Percentiles rank a stretch among this genome's conserved stretches.
These are phyloP conservation scores for Isabelozyma pseudorhagii DNA, from an alignment of 805 yeast species.

Conservation along the genomic window DNA sequence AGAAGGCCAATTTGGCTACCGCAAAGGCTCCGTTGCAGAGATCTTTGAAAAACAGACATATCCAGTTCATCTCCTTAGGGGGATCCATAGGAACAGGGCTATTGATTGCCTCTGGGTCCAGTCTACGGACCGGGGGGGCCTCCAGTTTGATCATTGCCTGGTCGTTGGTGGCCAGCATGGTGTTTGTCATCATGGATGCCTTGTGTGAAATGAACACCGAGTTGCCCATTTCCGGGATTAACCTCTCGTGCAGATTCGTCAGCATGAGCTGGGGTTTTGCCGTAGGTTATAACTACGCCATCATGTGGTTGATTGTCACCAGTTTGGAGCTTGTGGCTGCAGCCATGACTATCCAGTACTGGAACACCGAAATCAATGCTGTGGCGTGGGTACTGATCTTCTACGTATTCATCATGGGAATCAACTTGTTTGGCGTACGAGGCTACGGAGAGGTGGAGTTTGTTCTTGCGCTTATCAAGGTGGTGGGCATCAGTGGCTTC, in stretches of 20 bases:
- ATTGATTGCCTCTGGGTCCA: conserved; percentile 62
- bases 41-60: conserved; percentile 45
- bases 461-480: conserved; percentile 26
- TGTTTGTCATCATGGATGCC: conserved; percentile 57
- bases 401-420: conserved; percentile 23
- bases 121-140: conserved; percentile 59
- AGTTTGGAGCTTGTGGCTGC: conserved; percentile 39
- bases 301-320: conserved; percentile 36
- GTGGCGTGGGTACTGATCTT: conserved; percentile 37
- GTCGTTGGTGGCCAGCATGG: conserved; percentile 53
- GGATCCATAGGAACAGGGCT: conserved; percentile 80
- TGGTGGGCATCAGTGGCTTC: conserved; percentile 33
- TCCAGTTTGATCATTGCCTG: conserved; percentile 52
- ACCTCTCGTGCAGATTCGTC: conserved; percentile 34
- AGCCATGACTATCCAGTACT: conserved; percentile 33
- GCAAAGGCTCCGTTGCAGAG: conserved; percentile 16
- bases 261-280: conserved; percentile 41
- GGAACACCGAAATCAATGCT: conserved; percentile 34
- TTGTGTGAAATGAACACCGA: conserved; percentile 63
- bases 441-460: conserved; percentile 39
- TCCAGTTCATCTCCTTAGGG: conserved; percentile 76
- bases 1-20: conserved; percentile 31
- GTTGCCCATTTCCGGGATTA: conserved; percentile 36
- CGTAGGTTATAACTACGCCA: conserved; percentile 37
- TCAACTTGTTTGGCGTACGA: conserved; percentile 33